Evolutionary conservation across 345 rosid genomes (phyloP), one percentile per base, ranked within the genome.

Genomic region (Trapa bicornis): DNA sequence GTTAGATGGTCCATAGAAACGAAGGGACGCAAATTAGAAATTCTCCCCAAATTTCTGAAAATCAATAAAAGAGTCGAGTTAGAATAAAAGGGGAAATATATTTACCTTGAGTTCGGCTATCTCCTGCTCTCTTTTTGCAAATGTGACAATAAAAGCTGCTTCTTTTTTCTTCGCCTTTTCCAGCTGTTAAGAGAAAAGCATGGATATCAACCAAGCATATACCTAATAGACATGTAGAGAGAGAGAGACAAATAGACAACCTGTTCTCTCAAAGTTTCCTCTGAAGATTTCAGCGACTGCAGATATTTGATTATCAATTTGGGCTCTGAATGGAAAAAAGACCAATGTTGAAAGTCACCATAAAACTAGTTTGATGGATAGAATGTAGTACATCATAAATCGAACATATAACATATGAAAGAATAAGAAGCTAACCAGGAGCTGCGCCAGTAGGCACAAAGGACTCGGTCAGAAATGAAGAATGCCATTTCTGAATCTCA

Each of bases 111-210:
- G 72, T 75, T 91, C 97, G 5, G 97, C 89, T 79, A 94, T 89
- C 82, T 91, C 96, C 71, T 91, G 97, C 78, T 94, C 97, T 58
- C 93, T 79, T 79, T 94, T 94, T 1, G 95, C 96, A 77, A 91
- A 94, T 67, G 91, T 89, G 66, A 94, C 97, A 73, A 94, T 91
- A 78, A 87, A 91, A 16, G 99, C 91, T 60, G 97, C 99, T 82
- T 94, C 99, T 79, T 94, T 94, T 77, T 93, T 88, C 88, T 82
- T 91, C 17, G 97, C 95, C 48, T 89, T 85, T 70, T 94, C 97
- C 67, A 94, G 81, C 97, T 94, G 84, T 74, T 65, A 67, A 78
- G 71, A 76, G 57, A 66, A 71, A 72, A 29, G 32, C 29, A 58
- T 32, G 33, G 37, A 11, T 10, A 33, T 58, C 5, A 58, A 8